Percentiles rank a stretch among this genome's conserved stretches.
phyloP scores from a whole-genome alignment of 1,139 yeast genomes.

The Taiozyma onychis region DNA sequence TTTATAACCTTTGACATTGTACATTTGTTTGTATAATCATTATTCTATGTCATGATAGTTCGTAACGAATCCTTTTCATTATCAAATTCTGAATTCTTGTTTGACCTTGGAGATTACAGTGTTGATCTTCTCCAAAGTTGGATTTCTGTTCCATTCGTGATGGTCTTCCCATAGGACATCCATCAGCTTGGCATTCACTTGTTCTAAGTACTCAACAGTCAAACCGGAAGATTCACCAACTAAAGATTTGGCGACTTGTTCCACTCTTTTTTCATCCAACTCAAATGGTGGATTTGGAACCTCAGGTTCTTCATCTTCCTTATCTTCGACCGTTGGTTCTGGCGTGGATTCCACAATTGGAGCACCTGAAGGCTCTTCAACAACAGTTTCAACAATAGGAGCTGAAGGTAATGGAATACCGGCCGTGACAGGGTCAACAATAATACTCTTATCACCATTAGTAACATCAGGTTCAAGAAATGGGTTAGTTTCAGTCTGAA shows the following conservation, averaged over 20 bases:
- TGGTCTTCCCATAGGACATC: conserved; percentile 74
- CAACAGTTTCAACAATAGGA: neutral
- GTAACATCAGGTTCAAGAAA: neutral
- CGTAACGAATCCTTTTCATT: neutral
- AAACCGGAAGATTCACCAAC: conserved; percentile 39
- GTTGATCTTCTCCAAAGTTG: conserved; percentile 24
- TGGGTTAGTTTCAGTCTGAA: neutral
- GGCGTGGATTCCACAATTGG: neutral
- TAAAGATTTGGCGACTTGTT: conserved; percentile 27
- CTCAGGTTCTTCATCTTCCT: conserved; percentile 10
- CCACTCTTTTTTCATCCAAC: conserved; percentile 30
- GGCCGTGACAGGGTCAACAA: neutral
- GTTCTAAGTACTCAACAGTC: conserved; percentile 70
- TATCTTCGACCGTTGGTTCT: neutral
- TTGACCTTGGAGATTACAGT: conserved; percentile 12
- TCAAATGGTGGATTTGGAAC: conserved; percentile 13
- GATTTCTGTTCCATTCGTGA: conserved; percentile 57
- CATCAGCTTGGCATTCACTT: conserved; percentile 63
- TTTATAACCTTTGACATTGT: neutral
- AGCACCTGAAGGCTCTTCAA: neutral
- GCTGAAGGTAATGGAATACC: neutral
- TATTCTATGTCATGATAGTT: neutral
- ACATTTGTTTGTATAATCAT: neutral
- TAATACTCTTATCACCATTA: neutral
- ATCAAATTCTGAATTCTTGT: conserved; percentile 1